Percentiles rank a stretch among this genome's conserved stretches.
Evolutionary conservation across 805 yeast genomes (phyloP).

Genomic region (Saccharomyces eubayanus): DNA sequence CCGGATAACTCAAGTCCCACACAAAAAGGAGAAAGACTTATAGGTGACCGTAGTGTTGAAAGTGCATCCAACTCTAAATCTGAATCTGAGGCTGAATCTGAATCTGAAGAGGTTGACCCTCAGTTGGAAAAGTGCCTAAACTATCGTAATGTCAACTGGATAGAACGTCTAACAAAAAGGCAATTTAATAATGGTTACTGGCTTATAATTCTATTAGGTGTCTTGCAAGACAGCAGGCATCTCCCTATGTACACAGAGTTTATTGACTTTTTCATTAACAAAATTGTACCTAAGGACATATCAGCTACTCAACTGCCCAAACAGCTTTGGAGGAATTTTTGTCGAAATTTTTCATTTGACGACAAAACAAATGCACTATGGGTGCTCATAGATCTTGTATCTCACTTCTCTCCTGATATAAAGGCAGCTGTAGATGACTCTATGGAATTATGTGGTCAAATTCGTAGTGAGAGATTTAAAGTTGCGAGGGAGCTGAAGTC

Average conservation of each 20-base stretch:
- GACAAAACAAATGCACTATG: constrained; percentile 51
- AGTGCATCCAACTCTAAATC: constrained; percentile 20
- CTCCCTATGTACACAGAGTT: constrained; percentile 23
- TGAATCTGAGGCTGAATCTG: constrained; percentile 6
- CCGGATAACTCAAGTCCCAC: neutral
- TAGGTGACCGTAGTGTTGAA: constrained; percentile 16
- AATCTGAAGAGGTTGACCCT: constrained; percentile 16
- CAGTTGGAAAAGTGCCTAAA: constrained; percentile 37
- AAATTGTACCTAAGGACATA: constrained; percentile 39
- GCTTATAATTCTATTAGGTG: constrained; percentile 70
- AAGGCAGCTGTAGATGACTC: constrained; percentile 26
- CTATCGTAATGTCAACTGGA: constrained; percentile 62
- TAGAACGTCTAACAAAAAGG: constrained; percentile 64
- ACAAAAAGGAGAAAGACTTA: constrained; percentile 8
- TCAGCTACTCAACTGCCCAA: constrained; percentile 27
- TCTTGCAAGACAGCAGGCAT: constrained; percentile 37
- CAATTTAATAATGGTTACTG: constrained; percentile 78
- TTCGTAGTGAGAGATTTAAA: constrained; percentile 30
- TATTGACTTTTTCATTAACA: constrained; percentile 44
- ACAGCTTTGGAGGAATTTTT: constrained; percentile 46
- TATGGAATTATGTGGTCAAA: constrained; percentile 27
- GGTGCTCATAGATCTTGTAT: constrained; percentile 53
- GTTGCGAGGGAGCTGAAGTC: constrained; percentile 22
- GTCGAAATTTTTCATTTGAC: constrained; percentile 40
- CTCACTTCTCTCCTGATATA: constrained; percentile 27